Evolutionary conservation across 2,329 filamentous ascomycete genomes (phyloP), one percentile per base, ranked within the genome.

Genomic region (Zymoseptoria tritici): DNA sequence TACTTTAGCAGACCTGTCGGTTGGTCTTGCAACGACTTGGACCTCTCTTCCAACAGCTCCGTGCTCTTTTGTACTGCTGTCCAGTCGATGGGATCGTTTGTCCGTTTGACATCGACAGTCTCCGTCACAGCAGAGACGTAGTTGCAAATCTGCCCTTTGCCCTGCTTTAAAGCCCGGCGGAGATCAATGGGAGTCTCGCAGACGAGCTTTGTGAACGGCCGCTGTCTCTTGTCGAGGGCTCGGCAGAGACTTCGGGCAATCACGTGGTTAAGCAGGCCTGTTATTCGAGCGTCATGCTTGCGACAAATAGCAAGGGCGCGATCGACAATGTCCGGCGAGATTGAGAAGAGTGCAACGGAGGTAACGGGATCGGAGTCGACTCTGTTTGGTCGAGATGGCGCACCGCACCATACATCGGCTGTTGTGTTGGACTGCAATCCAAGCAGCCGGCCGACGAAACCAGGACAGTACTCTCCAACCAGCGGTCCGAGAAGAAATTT

Each of bases 1-100:
- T 80, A 81, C 57, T 71, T 65, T 42, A 81, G 66, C 9, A 81
- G 63, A 0, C 76, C 78, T 9, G 80, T 70, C 1, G 78, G 66
- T 57, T 79, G 77, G 49, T 79, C 74, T 4, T 71, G 62, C 0
- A 76, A 64, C 0, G 66, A 72, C 0, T 61, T 62, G 0, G 73
- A 72, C 19, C 68, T 62, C 31, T 71, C 63, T 4, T 72, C 71
- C 0, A 80, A 67, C 1, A 59, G 54, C 16, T 66, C 62, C 0
- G 76, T 78, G 11, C 70, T 70, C 2, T 54, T 57, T 8, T 68
- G 62, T 0, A 75, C 74, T 2, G 65, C 61, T 1, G 46, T 24
- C 79, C 79, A 81, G 6, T 66, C 61, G 16, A 55, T 22, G 0
- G 61, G 54, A 11, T 31, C 57, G 52, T 66, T 11, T 1, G n/a